phyloP scores from a whole-genome alignment of 164 flowering plant genomes.

The Echeveria elegans region DNA sequence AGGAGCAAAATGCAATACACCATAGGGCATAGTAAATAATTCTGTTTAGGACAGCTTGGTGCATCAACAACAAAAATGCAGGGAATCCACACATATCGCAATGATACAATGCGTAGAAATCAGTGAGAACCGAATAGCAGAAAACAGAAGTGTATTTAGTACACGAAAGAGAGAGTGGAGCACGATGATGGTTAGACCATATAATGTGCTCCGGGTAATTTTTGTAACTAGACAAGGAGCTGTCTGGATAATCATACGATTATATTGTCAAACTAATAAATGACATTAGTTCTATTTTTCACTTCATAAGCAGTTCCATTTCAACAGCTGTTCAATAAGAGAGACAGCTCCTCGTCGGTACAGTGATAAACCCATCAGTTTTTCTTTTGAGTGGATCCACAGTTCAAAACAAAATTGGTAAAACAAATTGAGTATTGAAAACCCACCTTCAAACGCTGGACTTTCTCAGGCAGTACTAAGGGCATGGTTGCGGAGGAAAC shows the following conservation, averaged over 20 bases:
- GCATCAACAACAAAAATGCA: not conserved
- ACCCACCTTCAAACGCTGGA: constrained; percentile 56
- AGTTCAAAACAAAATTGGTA: not conserved
- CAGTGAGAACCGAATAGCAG: not conserved
- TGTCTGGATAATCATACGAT: not conserved
- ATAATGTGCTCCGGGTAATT: not conserved
- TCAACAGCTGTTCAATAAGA: not conserved
- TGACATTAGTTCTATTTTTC: not conserved
- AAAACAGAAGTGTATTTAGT: too few relatives aligned
- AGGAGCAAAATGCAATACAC: not conserved
- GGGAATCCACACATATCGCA: not conserved
- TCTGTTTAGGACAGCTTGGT: not conserved
- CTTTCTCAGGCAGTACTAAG: constrained; percentile 65
- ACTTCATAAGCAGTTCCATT: too few relatives aligned
- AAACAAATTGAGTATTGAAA: not conserved
- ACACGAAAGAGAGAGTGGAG: too few relatives aligned
- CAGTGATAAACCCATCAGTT: not conserved
- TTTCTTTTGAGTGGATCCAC: not conserved
- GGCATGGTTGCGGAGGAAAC: constrained; percentile 56
- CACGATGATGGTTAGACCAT: not conserved
- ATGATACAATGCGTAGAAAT: not conserved
- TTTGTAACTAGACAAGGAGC: not conserved
- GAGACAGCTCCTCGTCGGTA: not conserved
- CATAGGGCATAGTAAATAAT: not conserved
- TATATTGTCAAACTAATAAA: too few relatives aligned